phyloP scores from a whole-genome alignment of 441 rosid genomes.

The Gossypium trilobum region DNA sequence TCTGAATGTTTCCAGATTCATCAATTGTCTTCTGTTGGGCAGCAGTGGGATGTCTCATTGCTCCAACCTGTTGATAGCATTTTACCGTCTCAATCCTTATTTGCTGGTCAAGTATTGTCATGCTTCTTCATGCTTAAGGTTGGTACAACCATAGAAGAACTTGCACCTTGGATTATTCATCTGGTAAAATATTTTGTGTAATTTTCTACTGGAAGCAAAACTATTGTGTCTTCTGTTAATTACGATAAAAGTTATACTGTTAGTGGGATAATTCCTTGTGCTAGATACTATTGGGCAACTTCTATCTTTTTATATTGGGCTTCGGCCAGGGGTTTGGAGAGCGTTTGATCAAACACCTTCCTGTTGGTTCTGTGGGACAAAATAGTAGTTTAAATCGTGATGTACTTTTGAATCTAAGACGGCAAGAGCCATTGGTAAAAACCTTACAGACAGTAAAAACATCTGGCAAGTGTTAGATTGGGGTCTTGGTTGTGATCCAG shows the following conservation, averaged over 20 bases:
- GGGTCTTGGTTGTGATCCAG: neutral
- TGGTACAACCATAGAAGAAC: slow-evolving; percentile 12
- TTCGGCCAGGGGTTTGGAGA: neutral
- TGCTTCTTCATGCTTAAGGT: slow-evolving; percentile 88
- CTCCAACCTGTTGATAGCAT: slow-evolving; percentile 61
- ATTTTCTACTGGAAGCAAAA: neutral
- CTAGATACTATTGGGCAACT: too few species aligned
- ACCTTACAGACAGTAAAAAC: neutral
- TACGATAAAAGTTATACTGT: neutral
- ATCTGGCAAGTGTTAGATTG: neutral
- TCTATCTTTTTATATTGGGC: neutral
- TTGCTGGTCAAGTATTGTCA: slow-evolving; percentile 75
- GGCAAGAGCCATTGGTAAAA: neutral
- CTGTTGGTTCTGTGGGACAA: neutral
- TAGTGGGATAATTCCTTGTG: neutral
- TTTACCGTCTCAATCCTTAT: slow-evolving; percentile 53
- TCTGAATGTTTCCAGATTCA: slow-evolving; percentile 60
- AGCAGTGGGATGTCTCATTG: slow-evolving; percentile 74
- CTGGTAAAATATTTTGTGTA: neutral
- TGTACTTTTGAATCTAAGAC: neutral
- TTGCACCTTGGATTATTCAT: slow-evolving; percentile 1
- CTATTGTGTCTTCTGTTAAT: neutral
- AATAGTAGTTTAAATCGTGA: neutral
- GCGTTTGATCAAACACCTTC: neutral
- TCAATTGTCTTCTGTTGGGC: slow-evolving; percentile 74